Evolutionary conservation across 257 asterid species (phyloP).

Genomic region (Ligustrum vulgare): DNA sequence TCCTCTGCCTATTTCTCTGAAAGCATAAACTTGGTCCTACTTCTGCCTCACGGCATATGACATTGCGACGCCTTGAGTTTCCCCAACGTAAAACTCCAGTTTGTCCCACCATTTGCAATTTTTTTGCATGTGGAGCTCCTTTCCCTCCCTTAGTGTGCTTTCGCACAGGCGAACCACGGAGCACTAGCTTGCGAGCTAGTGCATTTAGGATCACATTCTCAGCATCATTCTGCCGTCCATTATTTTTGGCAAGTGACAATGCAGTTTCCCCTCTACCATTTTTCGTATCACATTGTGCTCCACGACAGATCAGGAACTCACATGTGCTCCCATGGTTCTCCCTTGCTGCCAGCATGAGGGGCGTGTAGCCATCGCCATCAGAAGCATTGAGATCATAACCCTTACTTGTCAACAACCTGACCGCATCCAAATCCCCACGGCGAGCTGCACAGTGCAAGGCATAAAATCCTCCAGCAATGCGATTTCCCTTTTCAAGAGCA

Average conservation of each 20-base stretch:
- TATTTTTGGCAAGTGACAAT: conserved; percentile 47
- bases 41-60: conserved; percentile 54
- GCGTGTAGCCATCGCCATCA: conserved; percentile 65
- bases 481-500: conserved; percentile 73
- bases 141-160: conserved; percentile 84
- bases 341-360: conserved; percentile 78
- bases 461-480: conserved; percentile 54
- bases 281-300: conserved; percentile 45
- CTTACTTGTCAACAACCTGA: conserved; percentile 49
- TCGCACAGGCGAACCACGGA: conserved; percentile 42
- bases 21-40: conserved; percentile 64
- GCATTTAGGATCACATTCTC: conserved; percentile 54
- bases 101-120: conserved; percentile 45
- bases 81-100: conserved; percentile 71
- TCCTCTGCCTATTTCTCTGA: conserved; percentile 45
- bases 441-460: conserved; percentile 82
- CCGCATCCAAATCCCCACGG: conserved; percentile 62
- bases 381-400: conserved; percentile 56
- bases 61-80: conserved; percentile 57
- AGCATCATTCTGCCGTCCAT: conserved; percentile 33
- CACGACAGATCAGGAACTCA: conserved; percentile 49
- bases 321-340: conserved; percentile 66
- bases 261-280: conserved; percentile 70
- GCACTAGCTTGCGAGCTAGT: conserved; percentile 57
- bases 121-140: conserved; percentile 67